A percentile compares a stretch with the other conserved stretches of the same genome.
Evolutionary conservation across 768 basidiomycete species (phyloP).

Genomic region (Trametes elegans): DNA sequence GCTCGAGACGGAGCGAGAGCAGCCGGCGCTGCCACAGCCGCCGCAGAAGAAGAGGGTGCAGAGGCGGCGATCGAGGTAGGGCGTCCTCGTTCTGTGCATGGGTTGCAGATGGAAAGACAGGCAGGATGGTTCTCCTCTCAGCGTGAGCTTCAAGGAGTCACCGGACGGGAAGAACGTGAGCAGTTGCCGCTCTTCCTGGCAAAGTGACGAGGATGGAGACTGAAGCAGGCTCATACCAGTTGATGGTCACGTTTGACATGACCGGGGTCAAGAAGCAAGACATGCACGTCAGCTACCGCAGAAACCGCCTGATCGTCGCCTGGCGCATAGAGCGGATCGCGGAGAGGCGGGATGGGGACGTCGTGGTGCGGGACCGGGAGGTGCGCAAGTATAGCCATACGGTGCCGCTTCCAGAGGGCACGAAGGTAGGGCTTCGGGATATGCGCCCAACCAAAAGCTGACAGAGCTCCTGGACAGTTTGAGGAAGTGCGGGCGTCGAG

Average conservation of each 20-base stretch:
- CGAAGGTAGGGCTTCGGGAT: constrained; percentile 31
- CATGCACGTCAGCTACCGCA: constrained; percentile 72
- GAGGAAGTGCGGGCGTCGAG: constrained; percentile 71
- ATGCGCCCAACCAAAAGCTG: not conserved
- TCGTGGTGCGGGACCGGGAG: constrained; percentile 59
- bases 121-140: constrained; percentile 25
- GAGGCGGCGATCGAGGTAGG: constrained; percentile 67
- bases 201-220: not conserved
- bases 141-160: constrained; percentile 70
- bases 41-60: constrained; percentile 40
- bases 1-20: not conserved
- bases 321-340: constrained; percentile 61
- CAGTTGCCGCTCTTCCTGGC: not conserved
- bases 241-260: constrained; percentile 71
- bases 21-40: constrained; percentile 6
- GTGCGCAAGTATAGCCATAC: constrained; percentile 65
- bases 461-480: constrained; percentile 43
- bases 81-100: not conserved
- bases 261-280: constrained; percentile 69
- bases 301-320: constrained; percentile 57
- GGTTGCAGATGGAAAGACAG: not conserved
- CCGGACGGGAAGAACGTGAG: constrained; percentile 56
- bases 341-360: constrained; percentile 61
- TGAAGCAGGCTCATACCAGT: constrained; percentile 27
- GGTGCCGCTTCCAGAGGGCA: constrained; percentile 71